Base-by-base conservation (phyloP, 441 rosid genomes). In the Hypseocharis bilobata region DNA sequence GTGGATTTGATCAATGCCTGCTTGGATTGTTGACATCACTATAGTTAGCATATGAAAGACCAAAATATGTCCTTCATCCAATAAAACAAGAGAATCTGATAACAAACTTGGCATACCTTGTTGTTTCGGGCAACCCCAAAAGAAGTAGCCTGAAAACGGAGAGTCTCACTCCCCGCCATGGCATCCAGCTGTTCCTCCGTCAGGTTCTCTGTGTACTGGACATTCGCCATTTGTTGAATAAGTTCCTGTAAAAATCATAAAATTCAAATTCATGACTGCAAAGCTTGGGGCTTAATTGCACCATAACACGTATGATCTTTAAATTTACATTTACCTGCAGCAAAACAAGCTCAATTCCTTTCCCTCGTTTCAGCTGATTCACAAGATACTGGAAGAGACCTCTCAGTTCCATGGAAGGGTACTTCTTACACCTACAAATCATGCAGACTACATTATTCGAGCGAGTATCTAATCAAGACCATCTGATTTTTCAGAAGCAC, bases 101-200 rank as follows among this genome's bases (percentile, higher is more conserved):
- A 45, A 29, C 26, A 63, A 59, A 62, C 19, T 42, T 54, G 29
- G 32, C 66, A 66, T 58, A 92, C 99, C 99, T 92, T 95, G 81
- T 95, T 95, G 75, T 89, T 95, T 66, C 96, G 82, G 52, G 99
- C 78, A 75, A 85, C 78, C 69, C 97, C 97, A 84, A 87, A 89
- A n/a, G 98, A 92, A 65, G 99, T 92, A 62, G 95, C 98, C 76
- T 89, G 98, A 77, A 85, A 90, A 34, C 98, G 93, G 42, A 95
- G 94, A 54, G 97, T 92, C 77, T 95, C 99, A 79, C 99, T 86
- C 67, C 98, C 99, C 29, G 99, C 98, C 99, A 92, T 95, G 71
- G 99, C 89, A 82, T 92, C 98, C 82, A 95, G 81, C 78, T 95
- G 99, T 70, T 95, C 99, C 82, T 89, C 98, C 3, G 99, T 95